phyloP scores from a whole-genome alignment of 1,139 yeast species.

The Yamadazyma taylorii region DNA sequence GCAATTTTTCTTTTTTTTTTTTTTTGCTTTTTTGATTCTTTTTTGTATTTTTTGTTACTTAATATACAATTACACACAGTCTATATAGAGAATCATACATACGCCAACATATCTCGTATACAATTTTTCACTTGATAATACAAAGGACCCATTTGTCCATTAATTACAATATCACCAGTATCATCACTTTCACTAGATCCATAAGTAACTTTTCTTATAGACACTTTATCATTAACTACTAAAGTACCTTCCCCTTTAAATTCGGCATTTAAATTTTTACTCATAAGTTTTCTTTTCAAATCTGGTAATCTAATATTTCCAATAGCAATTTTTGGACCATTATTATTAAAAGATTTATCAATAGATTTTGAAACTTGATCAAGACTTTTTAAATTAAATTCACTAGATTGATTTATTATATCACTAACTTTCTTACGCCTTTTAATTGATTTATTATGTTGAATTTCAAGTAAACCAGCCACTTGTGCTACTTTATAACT shows the following conservation, averaged over 20 bases:
- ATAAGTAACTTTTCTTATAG: slow-evolving; percentile 68
- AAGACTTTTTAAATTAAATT: slow-evolving; percentile 36
- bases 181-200: slow-evolving; percentile 42
- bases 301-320: slow-evolving; percentile 90
- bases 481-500: slow-evolving; percentile 84
- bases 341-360: slow-evolving; percentile 13
- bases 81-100: slow-evolving; percentile 47
- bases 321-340: slow-evolving; percentile 58
- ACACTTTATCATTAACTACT: slow-evolving; percentile 77
- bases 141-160: slow-evolving; percentile 74
- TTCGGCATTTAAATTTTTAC: slow-evolving; percentile 71
- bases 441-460: slow-evolving; percentile 22
- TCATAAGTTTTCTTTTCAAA: slow-evolving; percentile 61
- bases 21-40: too few species aligned
- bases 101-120: slow-evolving; percentile 79
- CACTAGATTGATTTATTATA: slow-evolving; percentile 35
- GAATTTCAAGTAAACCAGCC: slow-evolving; percentile 63
- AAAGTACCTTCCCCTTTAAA: slow-evolving; percentile 92
- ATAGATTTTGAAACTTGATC: slow-evolving; percentile 11
- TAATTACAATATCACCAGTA: slow-evolving; percentile 81
- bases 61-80: background rate
- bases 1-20: too few species aligned
- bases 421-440: slow-evolving; percentile 21
- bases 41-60: too few species aligned
- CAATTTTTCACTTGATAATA: slow-evolving; percentile 79